Conservation (phyloP, 2,329 filamentous ascomycete genomes). For the Pseudogymnoascus sp. region DNA sequence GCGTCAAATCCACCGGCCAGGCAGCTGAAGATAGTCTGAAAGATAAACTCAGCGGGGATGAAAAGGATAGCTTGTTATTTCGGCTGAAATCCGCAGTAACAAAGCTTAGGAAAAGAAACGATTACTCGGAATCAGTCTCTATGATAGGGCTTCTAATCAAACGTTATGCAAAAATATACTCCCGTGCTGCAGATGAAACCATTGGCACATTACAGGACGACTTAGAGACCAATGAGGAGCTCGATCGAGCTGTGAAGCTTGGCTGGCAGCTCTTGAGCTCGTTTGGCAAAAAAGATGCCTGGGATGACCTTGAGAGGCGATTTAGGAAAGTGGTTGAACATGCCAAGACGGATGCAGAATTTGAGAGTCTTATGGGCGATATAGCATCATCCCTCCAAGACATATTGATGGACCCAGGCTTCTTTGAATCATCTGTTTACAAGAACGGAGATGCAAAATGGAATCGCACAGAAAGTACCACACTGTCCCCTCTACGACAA, state of each 20-base stretch:
- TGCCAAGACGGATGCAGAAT: constrained; percentile 69
- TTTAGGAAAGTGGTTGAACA: constrained; percentile 68
- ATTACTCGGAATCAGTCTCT: constrained; percentile 82
- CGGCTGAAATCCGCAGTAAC: constrained; percentile 70
- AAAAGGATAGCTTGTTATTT: constrained; percentile 64
- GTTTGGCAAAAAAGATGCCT: constrained; percentile 67
- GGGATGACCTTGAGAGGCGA: constrained; percentile 64
- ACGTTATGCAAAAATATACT: constrained; percentile 71
- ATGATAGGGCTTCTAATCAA: constrained; percentile 68
- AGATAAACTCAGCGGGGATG: constrained; percentile 64
- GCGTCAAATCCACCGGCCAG: constrained; percentile 42
- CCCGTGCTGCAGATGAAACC: constrained; percentile 61
- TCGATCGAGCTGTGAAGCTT: constrained; percentile 68
- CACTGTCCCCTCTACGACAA: constrained; percentile 59
- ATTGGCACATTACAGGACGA: constrained; percentile 61
- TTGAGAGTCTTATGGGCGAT: constrained; percentile 69
- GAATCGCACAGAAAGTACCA: constrained; percentile 36
- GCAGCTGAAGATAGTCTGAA: constrained; percentile 63
- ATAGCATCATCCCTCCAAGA: constrained; percentile 68
- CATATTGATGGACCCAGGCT: constrained; percentile 77
- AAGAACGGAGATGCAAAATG: neutral
- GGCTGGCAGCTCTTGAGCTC: constrained; percentile 75
- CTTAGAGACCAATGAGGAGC: constrained; percentile 63
- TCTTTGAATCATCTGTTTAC: constrained; percentile 62
- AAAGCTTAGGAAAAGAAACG: constrained; percentile 65